Conservation (phyloP, 306 rosid genomes). For the Prunus dulcis region DNA sequence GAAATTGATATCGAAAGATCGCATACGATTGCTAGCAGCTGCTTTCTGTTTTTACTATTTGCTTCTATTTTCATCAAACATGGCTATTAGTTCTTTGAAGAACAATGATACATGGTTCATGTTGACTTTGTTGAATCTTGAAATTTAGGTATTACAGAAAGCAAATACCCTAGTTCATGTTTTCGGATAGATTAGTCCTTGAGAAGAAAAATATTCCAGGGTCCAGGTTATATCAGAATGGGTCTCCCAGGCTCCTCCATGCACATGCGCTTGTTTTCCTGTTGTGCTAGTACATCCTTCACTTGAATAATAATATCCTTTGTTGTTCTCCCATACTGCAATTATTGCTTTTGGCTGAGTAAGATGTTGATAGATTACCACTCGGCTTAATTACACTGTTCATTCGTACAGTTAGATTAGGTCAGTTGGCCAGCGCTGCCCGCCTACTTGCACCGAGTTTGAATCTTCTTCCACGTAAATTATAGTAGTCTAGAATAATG, state of each 20-base stretch:
- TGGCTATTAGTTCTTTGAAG: neutral
- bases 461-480: too few species aligned
- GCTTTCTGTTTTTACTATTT: conserved; percentile 9
- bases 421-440: too few species aligned
- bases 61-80: conserved; percentile 3
- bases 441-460: too few species aligned
- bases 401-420: too few species aligned
- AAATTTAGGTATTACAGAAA: neutral
- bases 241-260: conserved; percentile 3
- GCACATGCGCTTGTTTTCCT: conserved; percentile 15
- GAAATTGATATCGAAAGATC: conserved; percentile 20
- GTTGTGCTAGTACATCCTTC: neutral
- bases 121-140: neutral
- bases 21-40: conserved; percentile 19
- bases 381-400: neutral
- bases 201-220: conserved; percentile 7
- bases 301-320: neutral
- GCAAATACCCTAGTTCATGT: neutral
- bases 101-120: neutral
- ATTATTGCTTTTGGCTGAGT: neutral
- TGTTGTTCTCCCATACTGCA: conserved; percentile 5
- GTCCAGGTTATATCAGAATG: conserved; percentile 8
- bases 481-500: too few species aligned
- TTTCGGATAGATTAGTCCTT: conserved; percentile 1
- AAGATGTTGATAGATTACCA: neutral